phyloP scores from a whole-genome alignment of 2,329 filamentous ascomycete genomes.

The Trichoderma sp. region DNA sequence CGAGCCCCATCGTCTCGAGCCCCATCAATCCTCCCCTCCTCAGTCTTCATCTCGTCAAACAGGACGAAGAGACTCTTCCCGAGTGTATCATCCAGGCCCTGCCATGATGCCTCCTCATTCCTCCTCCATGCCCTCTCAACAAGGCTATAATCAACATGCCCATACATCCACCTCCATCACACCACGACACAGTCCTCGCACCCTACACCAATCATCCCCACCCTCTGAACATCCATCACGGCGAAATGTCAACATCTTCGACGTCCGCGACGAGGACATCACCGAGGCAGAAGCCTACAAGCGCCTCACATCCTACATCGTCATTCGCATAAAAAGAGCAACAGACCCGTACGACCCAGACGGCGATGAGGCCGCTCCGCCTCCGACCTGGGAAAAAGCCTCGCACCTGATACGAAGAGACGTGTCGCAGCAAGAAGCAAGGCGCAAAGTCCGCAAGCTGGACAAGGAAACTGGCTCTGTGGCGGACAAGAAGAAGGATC shows the following conservation, averaged over 20 bases:
- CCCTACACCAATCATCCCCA: neutral
- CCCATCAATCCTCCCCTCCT: neutral
- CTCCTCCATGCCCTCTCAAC: neutral
- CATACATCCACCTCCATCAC: neutral
- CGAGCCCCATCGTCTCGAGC: no score
- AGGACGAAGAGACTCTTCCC: neutral
- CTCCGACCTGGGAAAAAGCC: constrained; percentile 48
- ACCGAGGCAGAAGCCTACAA: constrained; percentile 46
- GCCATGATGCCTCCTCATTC: neutral
- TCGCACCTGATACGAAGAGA: constrained; percentile 40
- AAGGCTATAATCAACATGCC: no score
- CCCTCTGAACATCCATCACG: neutral
- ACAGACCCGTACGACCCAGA: constrained; percentile 40
- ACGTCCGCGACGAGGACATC: constrained; percentile 44
- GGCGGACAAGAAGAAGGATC: constrained; percentile 44
- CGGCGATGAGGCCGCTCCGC: constrained; percentile 40
- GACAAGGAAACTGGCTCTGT: constrained; percentile 37
- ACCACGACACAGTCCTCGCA: neutral
- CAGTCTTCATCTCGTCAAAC: neutral
- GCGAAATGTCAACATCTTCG: constrained; percentile 35
- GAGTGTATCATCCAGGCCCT: neutral
- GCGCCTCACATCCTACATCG: constrained; percentile 45
- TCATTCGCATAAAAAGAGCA: constrained; percentile 49
- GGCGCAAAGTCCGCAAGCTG: constrained; percentile 44
- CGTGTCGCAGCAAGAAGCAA: constrained; percentile 45